A percentile compares a stretch with the other conserved stretches of the same genome.
Conservation (phyloP, 192 early-diverging fungal species). For the Chytriomyces sp. region DNA sequence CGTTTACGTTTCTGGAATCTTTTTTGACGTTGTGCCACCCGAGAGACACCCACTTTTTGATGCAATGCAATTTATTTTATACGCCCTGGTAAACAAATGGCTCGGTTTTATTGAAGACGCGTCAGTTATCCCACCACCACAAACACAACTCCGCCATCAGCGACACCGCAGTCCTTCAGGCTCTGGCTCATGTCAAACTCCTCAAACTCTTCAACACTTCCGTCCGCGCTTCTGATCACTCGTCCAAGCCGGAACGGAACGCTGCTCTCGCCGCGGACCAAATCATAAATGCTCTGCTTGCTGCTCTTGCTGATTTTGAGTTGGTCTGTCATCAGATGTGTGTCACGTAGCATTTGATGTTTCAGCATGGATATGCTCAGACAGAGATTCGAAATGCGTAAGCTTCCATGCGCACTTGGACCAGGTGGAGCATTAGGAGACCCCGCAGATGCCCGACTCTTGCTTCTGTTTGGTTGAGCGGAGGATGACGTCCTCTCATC, state of each 20-base stretch:
- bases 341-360: conserved; percentile 41
- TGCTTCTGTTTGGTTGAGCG: background rate
- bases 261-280: conserved; percentile 34
- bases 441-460: background rate
- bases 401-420: background rate
- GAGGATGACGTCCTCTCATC: background rate
- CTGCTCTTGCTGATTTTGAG: conserved; percentile 33
- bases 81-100: background rate
- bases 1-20: too few relatives aligned
- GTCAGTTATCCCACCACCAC: conserved; percentile 16
- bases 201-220: conserved; percentile 29
- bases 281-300: conserved; percentile 39
- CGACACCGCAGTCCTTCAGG: conserved; percentile 44
- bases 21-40: too few relatives aligned
- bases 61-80: background rate
- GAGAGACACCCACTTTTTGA: background rate
- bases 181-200: conserved; percentile 45
- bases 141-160: conserved; percentile 41
- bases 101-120: background rate
- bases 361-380: conserved; percentile 51
- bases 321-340: conserved; percentile 27
- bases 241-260: conserved; percentile 31
- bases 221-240: conserved; percentile 10
- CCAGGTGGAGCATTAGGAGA: background rate
- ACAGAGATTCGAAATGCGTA: conserved; percentile 45